phyloP scores from a whole-genome alignment of 1,284 basidiomycete species.

The Xerocomus subilludens region DNA sequence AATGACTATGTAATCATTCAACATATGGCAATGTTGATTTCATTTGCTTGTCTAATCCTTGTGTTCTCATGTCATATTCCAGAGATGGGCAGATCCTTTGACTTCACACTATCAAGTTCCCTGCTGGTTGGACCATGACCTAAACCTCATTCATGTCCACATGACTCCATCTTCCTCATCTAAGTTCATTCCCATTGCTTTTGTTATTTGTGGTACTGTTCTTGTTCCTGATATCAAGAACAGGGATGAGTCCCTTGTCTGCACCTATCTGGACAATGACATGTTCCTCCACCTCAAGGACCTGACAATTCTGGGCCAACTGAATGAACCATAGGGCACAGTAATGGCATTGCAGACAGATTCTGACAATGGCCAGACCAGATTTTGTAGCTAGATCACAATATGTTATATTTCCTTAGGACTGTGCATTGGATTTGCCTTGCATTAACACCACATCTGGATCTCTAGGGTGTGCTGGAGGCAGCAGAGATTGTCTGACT shows the following conservation, averaged over 20 bases:
- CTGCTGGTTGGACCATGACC: not conserved
- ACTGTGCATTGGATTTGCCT: no score
- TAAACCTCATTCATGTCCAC: not conserved
- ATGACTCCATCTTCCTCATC: not conserved
- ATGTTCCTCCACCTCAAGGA: conserved; percentile 16
- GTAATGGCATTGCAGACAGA: no score
- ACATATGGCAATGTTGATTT: no score
- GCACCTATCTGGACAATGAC: not conserved
- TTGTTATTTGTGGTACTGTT: conserved; percentile 7
- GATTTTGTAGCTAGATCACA: no score
- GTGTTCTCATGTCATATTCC: conserved; percentile 13
- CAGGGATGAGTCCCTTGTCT: not conserved
- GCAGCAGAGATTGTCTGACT: no score
- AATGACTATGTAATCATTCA: no score
- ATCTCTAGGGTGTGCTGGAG: no score
- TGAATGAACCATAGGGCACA: no score
- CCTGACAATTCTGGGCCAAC: not conserved
- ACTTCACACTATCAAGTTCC: conserved; percentile 9
- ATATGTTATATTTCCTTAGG: no score
- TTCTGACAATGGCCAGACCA: no score
- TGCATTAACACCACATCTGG: no score
- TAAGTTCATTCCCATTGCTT: conserved; percentile 11
- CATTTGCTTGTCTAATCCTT: conserved; percentile 9
- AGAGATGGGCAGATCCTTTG: not conserved
- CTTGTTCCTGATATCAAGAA: not conserved